Conservation (phyloP, 2,329 filamentous ascomycete species). For the Pseudocercospora ulei region DNA sequence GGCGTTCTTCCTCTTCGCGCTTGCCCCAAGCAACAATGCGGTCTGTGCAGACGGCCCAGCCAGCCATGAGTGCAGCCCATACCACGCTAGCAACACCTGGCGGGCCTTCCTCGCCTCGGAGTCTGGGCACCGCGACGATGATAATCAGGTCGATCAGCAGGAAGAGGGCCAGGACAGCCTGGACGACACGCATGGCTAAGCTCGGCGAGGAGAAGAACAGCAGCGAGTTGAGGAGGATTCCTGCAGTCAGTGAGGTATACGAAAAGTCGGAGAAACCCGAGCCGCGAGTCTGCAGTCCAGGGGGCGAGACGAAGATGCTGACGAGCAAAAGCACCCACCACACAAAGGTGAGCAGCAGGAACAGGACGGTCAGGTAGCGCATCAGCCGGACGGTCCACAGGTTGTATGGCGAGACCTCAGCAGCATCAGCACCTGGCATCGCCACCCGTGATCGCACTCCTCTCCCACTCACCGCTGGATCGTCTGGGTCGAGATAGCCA, state of each 20-base stretch:
- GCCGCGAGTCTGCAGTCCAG: slow-evolving; percentile 72
- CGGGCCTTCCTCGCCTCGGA: slow-evolving; percentile 79
- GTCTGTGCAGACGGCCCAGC: slow-evolving; percentile 72
- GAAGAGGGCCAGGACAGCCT: slow-evolving; percentile 56
- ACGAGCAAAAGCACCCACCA: slow-evolving; percentile 92
- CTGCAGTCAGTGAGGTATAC: slow-evolving; percentile 67
- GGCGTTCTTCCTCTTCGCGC: slow-evolving; percentile 77
- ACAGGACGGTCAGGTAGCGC: slow-evolving; percentile 65
- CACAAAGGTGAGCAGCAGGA: slow-evolving; percentile 65
- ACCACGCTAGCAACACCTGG: slow-evolving; percentile 76
- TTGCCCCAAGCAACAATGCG: slow-evolving; percentile 85
- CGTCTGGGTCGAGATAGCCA: slow-evolving; percentile 64
- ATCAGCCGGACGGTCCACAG: slow-evolving; percentile 79
- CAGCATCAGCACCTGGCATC: slow-evolving; percentile 20
- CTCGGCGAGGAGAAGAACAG: slow-evolving; percentile 84
- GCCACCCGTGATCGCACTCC: not conserved
- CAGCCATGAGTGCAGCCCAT: slow-evolving; percentile 69
- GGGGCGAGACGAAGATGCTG: slow-evolving; percentile 80
- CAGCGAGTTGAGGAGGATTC: slow-evolving; percentile 64
- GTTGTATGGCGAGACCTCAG: slow-evolving; percentile 74
- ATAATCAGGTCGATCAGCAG: slow-evolving; percentile 68
- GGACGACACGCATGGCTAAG: slow-evolving; percentile 63
- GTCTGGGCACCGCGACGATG: slow-evolving; percentile 61
- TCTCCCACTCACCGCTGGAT: slow-evolving; percentile 57
- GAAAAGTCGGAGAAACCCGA: slow-evolving; percentile 88